Base-by-base conservation (phyloP, 2,329 filamentous ascomycete species). In the Coniochaeta ligniaria region DNA sequence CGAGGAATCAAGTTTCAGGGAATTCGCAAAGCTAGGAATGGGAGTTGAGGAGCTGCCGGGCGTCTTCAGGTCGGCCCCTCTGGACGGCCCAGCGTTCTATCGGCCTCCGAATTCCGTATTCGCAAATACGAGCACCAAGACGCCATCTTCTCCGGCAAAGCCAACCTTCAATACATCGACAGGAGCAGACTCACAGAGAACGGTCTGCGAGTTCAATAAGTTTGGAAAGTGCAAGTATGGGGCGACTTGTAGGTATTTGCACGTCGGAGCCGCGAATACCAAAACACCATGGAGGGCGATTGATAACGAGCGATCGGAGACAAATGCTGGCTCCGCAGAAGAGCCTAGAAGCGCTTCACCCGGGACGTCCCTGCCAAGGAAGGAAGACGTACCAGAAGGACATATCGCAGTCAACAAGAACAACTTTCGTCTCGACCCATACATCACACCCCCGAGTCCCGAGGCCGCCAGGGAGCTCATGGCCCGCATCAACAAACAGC, bases 1-100 rank as follows among this genome's bases (percentile, higher is more conserved):
- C 47, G 26, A 2, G 47, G 47, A 1, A 52, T 52, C 47, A 52
- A 52, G 14, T 52, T 83, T 63, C 80, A 82, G 63, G 70, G 80
- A 86, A 61, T 87, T 84, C 61, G 71, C 74, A 52, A 78, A 74
- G 47, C 75, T 86, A 24, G 76, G 75, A 22, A 71, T 87, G 61
- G 75, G 75, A 7, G 69, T 83, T 24, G 78, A 80, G 38, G 78
- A 84, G 60, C 71, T 86, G 11, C 77, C 76, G 1, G 74, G 75
- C 0, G 74, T 86, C 17, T 87, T 87, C 64, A 76, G 80, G 28
- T 58, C 60, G 12, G 17, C 58, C 6, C 60, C 62, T 2, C 52
- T 65, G 6, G 63, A 63, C 24, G 57, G 50, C 6, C 12, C 57
- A 7, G 7, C 22, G 5, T 26, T 50, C 5, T 60, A 62, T 36